phyloP scores from a whole-genome alignment of 805 yeast genomes.

The Yamadazyma philogaea region DNA sequence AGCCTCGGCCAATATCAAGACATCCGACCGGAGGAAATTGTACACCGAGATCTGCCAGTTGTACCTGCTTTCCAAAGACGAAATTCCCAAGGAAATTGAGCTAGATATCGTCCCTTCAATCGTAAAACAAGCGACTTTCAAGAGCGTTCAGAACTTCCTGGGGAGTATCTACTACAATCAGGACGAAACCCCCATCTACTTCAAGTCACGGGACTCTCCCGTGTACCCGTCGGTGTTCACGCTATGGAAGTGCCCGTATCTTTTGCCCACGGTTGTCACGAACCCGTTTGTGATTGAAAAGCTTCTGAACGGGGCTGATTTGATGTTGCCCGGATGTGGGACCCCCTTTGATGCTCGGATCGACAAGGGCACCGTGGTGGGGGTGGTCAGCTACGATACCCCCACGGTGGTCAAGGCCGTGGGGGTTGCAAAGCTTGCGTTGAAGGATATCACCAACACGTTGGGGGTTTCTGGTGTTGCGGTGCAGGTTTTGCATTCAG shows the following conservation, averaged over 20 bases:
- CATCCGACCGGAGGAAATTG: conserved; percentile 70
- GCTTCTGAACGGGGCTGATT: conserved; percentile 73
- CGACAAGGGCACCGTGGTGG: conserved; percentile 60
- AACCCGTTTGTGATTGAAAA: conserved; percentile 70
- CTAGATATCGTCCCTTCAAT: conserved; percentile 46
- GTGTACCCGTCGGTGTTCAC: conserved; percentile 71
- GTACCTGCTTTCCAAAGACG: conserved; percentile 38
- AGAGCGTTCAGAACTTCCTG: conserved; percentile 45
- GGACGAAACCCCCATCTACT: conserved; percentile 68
- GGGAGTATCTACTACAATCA: conserved; percentile 69
- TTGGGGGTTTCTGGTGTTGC: conserved; percentile 76
- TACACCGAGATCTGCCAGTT: conserved; percentile 40
- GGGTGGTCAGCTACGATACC: conserved; percentile 55
- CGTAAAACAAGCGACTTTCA: conserved; percentile 62
- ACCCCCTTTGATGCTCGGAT: conserved; percentile 55
- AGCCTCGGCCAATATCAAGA: conserved; percentile 73
- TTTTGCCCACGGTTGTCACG: conserved; percentile 68
- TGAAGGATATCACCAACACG: conserved; percentile 44
- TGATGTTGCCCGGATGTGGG: conserved; percentile 71
- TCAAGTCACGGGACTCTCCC: conserved; percentile 54
- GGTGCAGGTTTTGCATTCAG: conserved; percentile 63
- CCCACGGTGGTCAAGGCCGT: conserved; percentile 71
- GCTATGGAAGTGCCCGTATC: conserved; percentile 63
- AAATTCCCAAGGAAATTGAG: conserved; percentile 41
- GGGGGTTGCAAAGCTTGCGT: conserved; percentile 55